Evolutionary conservation across 306 rosid genomes (phyloP).

Genomic region (Clitoria ternatea): DNA sequence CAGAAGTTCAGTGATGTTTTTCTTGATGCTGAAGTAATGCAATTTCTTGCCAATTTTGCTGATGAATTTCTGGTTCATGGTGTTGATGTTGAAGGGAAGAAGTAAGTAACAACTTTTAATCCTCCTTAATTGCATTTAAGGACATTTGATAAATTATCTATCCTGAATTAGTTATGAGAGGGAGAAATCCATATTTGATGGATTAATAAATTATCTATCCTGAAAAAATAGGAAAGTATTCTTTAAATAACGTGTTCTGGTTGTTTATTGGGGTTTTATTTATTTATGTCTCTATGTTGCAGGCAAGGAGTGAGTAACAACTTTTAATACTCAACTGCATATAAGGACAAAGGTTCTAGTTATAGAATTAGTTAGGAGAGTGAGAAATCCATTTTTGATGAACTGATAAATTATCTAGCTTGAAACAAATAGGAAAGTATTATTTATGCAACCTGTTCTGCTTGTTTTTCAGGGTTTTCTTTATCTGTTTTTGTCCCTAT

Average conservation of each 20-base stretch:
- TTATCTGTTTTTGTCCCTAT: background rate
- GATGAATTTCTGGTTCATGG: conserved; percentile 96
- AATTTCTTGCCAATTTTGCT: conserved; percentile 77
- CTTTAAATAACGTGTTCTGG: background rate
- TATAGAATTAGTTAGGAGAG: background rate
- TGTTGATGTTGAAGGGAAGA: conserved; percentile 98
- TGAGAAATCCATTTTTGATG: background rate
- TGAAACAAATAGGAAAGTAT: background rate
- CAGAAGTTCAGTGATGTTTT: conserved; percentile 87
- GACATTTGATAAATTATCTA: background rate
- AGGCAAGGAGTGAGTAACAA: too few species aligned
- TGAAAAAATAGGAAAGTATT: background rate
- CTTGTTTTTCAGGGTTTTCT: too few species aligned
- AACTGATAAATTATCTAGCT: background rate
- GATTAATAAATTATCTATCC: background rate
- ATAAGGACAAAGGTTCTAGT: background rate
- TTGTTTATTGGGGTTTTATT: too few species aligned
- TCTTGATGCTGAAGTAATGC: conserved; percentile 53
- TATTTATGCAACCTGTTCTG: background rate
- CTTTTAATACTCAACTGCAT: too few species aligned
- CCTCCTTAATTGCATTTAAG: background rate
- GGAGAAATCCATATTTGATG: background rate
- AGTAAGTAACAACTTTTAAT: conserved; percentile 39
- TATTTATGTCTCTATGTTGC: background rate
- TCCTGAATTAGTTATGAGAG: background rate